Conservation (phyloP, 2,329 filamentous ascomycete genomes). For the Metarhizium album region DNA sequence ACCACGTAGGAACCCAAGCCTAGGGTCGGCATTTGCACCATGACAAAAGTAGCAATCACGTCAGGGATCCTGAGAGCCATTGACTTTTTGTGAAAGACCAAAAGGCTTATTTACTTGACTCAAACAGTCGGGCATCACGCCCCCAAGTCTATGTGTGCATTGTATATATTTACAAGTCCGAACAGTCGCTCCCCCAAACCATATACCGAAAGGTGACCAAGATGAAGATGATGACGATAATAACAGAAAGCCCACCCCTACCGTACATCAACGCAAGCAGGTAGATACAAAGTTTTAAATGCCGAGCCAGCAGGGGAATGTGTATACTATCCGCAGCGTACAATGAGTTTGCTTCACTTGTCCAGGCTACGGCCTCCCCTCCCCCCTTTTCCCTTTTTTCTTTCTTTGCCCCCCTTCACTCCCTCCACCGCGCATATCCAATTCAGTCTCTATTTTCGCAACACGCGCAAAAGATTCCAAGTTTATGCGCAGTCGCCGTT, state of each 20-base stretch:
- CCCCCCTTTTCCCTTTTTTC: neutral
- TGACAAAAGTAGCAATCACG: neutral
- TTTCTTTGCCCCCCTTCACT: neutral
- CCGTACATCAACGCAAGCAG: neutral
- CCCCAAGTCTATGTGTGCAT: neutral
- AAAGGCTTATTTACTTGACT: too few species aligned
- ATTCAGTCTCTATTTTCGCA: too few species aligned
- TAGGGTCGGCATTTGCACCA: neutral
- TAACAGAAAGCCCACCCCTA: neutral
- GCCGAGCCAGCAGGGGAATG: neutral
- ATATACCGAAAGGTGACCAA: neutral
- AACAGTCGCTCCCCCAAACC: neutral
- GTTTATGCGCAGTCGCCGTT: conserved; percentile 19
- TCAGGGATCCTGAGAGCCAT: neutral
- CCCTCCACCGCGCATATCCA: neutral
- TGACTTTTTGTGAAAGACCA: neutral
- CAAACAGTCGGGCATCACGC: neutral
- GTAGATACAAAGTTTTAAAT: neutral
- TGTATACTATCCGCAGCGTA: neutral
- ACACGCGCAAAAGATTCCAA: too few species aligned
- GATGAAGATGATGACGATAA: neutral
- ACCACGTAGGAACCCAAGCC: neutral
- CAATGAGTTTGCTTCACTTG: neutral
- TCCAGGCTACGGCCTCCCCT: neutral
- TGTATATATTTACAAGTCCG: neutral